Evolutionary conservation across 1,284 basidiomycete species (phyloP).

Genomic region (Lentinula novae-zelandiae): DNA sequence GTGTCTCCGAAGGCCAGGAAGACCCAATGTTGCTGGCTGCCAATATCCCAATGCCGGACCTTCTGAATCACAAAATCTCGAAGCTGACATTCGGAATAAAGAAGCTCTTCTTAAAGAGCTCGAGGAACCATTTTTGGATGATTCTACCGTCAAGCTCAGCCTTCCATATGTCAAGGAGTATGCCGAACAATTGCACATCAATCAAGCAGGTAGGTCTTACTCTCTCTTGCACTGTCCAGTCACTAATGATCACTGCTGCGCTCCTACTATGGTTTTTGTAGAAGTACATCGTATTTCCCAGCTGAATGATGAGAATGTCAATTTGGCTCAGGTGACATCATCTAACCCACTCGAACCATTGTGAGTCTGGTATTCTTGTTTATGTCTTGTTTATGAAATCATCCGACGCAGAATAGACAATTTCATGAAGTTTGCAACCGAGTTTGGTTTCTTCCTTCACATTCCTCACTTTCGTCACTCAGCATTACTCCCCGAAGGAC

Average conservation of each 20-base stretch:
- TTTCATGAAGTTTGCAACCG: conserved; percentile 19
- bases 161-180: neutral
- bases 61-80: neutral
- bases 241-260: too few species aligned
- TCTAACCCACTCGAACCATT: neutral
- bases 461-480: conserved; percentile 16
- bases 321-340: neutral
- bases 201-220: neutral
- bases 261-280: too few species aligned
- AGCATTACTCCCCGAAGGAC: conserved; percentile 8
- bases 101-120: neutral
- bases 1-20: neutral
- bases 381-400: neutral
- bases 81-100: neutral
- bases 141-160: neutral
- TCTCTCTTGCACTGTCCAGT: neutral
- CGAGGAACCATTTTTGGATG: neutral
- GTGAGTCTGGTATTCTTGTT: neutral
- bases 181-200: neutral
- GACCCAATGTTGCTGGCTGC: neutral
- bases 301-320: neutral
- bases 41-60: neutral
- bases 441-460: conserved; percentile 25
- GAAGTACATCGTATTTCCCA: too few species aligned
- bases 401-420: conserved; percentile 17